Evolutionary conservation across 352 stramenopile species (phyloP), one percentile per base, ranked within the genome.

Genomic region (Pythium volutum): DNA sequence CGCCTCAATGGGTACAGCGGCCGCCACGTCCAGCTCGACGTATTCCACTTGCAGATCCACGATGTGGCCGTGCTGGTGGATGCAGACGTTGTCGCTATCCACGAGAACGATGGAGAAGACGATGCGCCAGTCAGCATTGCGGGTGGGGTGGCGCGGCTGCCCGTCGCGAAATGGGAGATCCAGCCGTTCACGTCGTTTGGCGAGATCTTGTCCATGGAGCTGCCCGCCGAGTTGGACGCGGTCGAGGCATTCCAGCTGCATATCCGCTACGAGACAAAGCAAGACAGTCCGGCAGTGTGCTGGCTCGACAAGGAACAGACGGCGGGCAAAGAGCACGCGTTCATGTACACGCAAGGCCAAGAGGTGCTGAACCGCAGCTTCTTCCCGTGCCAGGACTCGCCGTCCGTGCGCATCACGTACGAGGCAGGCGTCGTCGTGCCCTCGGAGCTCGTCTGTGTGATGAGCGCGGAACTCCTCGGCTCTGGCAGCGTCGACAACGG

Each of bases 361-460:
- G 84, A 91, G 58, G 87, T 94, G 68, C 79, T 93, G 31, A 92
- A 91, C 58, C 85, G 84, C 56, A 89, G 81, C 70, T 78, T 93
- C 54, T 88, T 94, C 41, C 84, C 87, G 34, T 96, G 83, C 29
- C 84, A 98, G 65, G 97, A 99, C 84, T 90, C 87, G 34, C 96
- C 95, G 7, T 95, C 79, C 7, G 91, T 98, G 31, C 98, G 98
- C 56, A 81, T 98, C 57, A 98, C 97, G 25, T 99, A 98, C 74
- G 84, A 88, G 14, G 94, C 96, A 2, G 81, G 73, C 18, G 86
- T 99, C n/a, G 74, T 77, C 14, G 95, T 98, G 22, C 95, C 97
- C 0, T 58, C 77, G 11, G 97, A 92, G 75, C 79, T 97, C 7
- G 97, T 96, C 31, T 93, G 84, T 61, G 81, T 92, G 33, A 95